Percentiles rank a stretch among this genome's conserved stretches.
Evolutionary conservation across 139 green algal genomes (phyloP).

Genomic region (Tetratostichococcus sp.): DNA sequence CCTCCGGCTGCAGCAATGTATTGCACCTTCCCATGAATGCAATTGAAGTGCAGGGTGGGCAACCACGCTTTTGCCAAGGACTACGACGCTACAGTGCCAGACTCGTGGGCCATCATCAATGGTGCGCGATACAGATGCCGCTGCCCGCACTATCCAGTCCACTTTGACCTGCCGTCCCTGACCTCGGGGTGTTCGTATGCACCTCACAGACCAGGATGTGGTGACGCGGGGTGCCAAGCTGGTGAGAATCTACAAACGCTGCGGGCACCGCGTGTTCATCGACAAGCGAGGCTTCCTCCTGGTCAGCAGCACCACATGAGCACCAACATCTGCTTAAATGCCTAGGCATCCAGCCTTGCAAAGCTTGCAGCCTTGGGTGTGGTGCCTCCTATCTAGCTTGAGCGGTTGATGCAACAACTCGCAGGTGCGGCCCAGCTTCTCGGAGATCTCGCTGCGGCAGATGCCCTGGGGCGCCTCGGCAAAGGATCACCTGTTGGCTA

Average conservation of each 20-base stretch:
- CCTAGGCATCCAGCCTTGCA: no score
- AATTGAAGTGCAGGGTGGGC: constrained; percentile 22
- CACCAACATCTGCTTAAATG: no score
- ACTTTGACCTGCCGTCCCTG: no score
- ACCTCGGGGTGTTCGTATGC: no score
- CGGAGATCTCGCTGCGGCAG: constrained; percentile 3
- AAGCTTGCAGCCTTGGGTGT: no score
- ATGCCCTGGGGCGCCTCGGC: neutral
- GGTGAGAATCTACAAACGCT: neutral
- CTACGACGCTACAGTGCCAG: constrained; percentile 52
- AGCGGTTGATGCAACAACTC: neutral
- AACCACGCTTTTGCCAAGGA: constrained; percentile 37
- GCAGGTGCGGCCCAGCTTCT: neutral
- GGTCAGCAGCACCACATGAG: neutral
- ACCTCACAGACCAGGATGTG: neutral
- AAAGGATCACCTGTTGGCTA: constrained; percentile 12
- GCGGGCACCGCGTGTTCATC: neutral
- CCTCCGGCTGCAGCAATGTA: no score
- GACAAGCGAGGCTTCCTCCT: neutral
- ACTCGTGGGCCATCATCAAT: constrained; percentile 72
- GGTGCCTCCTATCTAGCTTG: no score
- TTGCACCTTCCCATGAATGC: neutral
- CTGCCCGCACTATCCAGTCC: no score
- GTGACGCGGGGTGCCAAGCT: neutral
- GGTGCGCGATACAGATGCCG: constrained; percentile 15